Base-by-base conservation (phyloP, 2,329 filamentous ascomycete species). In the Trichoderma breve region DNA sequence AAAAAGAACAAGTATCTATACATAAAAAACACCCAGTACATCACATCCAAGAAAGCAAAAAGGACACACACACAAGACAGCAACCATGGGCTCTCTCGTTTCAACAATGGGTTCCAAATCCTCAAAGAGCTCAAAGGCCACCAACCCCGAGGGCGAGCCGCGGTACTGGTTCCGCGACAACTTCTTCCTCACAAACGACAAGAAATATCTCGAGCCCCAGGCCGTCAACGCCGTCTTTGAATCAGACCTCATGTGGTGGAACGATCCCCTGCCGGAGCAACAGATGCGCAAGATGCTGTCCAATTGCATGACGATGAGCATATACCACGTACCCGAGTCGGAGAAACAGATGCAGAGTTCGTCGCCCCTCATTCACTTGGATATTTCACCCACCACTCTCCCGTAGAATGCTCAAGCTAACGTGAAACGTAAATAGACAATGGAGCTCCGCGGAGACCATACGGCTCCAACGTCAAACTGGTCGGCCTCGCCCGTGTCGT, bases 111-210 rank as follows among this genome's bases (percentile, higher is more conserved):
- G 75, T 36, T 75, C 75, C 53, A 73, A 73, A 55, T 51, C 57
- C 65, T 36, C 60, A 70, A 64, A 71, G 58, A 53, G 77, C 61
- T 32, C 69, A 9, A 62, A 62, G 57, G 21, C n/a, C 36, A n/a
- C 67, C 30, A 73, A 76, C 71, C 74, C 77, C n/a, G 80, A 82
- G 70, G 80, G 79, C 72, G 72, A 74, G 57, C 77, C 80, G 30
- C 78, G 77, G 72, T 84, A 82, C 73, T 89, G 87, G 87, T 85
- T 84, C 74, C 83, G 83, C 57, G 84, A 86, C 74, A 83, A 84
- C 71, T 91, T 88, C 79, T 80, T 90, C 75, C 82, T 91, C 79
- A 91, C 89, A 32, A 91, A 89, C 47, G 86, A 91, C 76, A 85
- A 85, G 34, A 77, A 80, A 11, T 85, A 88, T 67, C 80, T 92